Conservation (phyloP, 352 stramenopile genomes). For the Blastocystis sp. region DNA sequence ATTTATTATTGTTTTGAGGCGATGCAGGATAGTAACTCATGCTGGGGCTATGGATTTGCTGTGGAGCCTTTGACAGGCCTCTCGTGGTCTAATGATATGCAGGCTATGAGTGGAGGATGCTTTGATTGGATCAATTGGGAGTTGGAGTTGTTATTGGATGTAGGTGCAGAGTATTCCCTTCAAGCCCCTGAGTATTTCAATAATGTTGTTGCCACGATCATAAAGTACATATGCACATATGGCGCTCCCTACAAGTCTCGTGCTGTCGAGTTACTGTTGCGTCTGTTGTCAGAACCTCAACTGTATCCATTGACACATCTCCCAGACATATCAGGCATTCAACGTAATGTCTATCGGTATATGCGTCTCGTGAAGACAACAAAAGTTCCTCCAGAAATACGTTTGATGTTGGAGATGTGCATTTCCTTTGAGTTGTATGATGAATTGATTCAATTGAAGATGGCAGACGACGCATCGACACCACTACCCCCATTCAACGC, state of each 20-base stretch:
- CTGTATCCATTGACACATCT: slow-evolving; percentile 20
- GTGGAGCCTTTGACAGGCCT: slow-evolving; percentile 55
- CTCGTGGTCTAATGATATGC: slow-evolving; percentile 57
- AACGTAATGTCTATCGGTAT: neutral
- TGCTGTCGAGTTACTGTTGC: slow-evolving; percentile 60
- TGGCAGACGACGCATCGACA: neutral
- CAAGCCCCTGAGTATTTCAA: slow-evolving; percentile 28
- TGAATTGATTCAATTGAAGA: slow-evolving; percentile 32
- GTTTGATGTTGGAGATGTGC: slow-evolving; percentile 60
- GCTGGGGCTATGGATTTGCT: slow-evolving; percentile 53
- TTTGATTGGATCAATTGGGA: slow-evolving; percentile 66
- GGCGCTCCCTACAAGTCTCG: slow-evolving; percentile 66
- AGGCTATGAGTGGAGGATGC: slow-evolving; percentile 8
- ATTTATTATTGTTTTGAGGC: slow-evolving; percentile 65
- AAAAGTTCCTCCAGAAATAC: slow-evolving; percentile 39
- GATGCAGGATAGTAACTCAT: neutral
- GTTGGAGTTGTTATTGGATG: slow-evolving; percentile 54
- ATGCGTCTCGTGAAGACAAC: neutral
- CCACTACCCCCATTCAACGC: neutral
- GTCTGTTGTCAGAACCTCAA: slow-evolving; percentile 46
- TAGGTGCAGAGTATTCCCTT: slow-evolving; percentile 13
- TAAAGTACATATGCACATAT: slow-evolving; percentile 53
- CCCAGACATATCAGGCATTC: slow-evolving; percentile 26
- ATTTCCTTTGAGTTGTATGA: slow-evolving; percentile 50
- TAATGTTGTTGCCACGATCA: slow-evolving; percentile 14